Evolutionary conservation across 176 grass and related monocot genomes (phyloP), one percentile per base, ranked within the genome.

Genomic region (Carex littledalei): DNA sequence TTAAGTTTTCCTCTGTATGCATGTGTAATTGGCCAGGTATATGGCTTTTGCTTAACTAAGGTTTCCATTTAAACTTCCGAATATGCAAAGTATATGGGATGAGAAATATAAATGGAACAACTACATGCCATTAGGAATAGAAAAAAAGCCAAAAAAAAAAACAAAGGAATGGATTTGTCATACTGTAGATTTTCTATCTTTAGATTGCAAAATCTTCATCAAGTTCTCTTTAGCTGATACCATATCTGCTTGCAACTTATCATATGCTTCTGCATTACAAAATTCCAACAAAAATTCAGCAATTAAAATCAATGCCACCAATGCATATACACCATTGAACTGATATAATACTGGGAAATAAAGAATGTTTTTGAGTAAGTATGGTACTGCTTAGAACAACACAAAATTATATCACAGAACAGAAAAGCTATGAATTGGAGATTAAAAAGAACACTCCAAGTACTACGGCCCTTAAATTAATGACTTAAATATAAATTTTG

Each of bases 231-330:
- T 98, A 0, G 91, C 89, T 0, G 87, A 92, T 13, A 98, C 85
- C 18, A 98, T 88, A 83, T 98, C 93, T 21, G 65, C 34, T 74
- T 98, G 93, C 89, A 98, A 67, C 88, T 89, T 93, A 87, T 98
- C 95, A 66, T 90, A 94, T 21, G 93, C 95, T 84, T 98, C 95
- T 98, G 93, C 68, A 86, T 17, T 4, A 81, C 10, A 14, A 52
- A n/a, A 76, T 54, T 59, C 15, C 26, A 35, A 41, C 45, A 75
- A 41, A 82, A 87, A 83, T n/a, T 32, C 49, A 50, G 11, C 14
- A 69, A 57, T 6, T 16, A 31, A 56, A 55, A 26, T 54, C 49
- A 78, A 10, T 32, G 24, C 20, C 4, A 6, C 24, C 24, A 2
- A 53, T 52, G 49, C 22, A 55, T 32, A 31, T 34, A 17, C 22